These are phyloP conservation scores for Amphirosellinia nigrospora DNA, from an alignment of 495 filamentous ascomycete genomes.

Conservation along the genomic window DNA sequence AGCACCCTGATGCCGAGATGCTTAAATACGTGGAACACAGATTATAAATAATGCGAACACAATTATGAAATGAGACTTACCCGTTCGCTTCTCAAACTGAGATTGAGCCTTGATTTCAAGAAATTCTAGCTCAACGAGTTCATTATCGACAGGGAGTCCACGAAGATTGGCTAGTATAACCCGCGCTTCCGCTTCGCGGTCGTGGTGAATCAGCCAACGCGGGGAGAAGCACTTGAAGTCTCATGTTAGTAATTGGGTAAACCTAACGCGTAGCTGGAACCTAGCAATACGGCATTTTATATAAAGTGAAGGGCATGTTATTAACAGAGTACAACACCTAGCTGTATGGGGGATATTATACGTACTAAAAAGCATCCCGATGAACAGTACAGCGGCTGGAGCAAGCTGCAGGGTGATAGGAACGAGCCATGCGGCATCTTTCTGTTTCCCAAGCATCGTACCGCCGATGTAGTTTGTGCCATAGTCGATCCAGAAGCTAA, in stretches of 20 bases:
- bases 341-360: not conserved
- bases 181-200: conserved; percentile 73
- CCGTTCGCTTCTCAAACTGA: conserved; percentile 76
- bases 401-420: conserved; percentile 68
- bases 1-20: too few species aligned
- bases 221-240: conserved; percentile 75
- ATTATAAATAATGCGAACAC: not conserved
- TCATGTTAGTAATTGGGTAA: conserved; percentile 27
- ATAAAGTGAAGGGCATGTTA: not conserved
- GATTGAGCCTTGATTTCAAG: conserved; percentile 83
- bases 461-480: conserved; percentile 81
- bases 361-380: conserved; percentile 70
- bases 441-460: conserved; percentile 61
- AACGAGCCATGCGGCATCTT: conserved; percentile 71
- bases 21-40: too few species aligned
- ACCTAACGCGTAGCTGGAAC: not conserved
- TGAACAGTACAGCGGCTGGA: conserved; percentile 64
- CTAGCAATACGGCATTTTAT: not conserved
- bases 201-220: conserved; percentile 77
- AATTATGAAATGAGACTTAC: not conserved
- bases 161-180: conserved; percentile 72
- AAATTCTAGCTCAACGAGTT: conserved; percentile 75
- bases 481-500: conserved; percentile 86
- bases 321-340: not conserved
- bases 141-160: conserved; percentile 61